phyloP scores from a whole-genome alignment of 768 basidiomycete species.

The Boletus reticulatus region DNA sequence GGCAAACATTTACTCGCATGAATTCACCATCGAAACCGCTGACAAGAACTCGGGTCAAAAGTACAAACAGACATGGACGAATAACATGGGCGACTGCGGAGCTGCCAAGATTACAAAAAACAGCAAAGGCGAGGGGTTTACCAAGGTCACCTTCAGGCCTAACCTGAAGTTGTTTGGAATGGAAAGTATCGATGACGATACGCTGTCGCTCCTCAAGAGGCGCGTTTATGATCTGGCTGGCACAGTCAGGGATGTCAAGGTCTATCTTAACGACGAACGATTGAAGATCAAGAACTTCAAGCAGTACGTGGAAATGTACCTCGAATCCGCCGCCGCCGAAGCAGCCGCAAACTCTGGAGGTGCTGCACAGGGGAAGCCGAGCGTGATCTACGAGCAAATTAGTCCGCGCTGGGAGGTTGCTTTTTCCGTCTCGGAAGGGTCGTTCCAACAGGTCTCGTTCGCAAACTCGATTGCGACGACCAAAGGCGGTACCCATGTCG shows the following conservation, averaged over 20 bases:
- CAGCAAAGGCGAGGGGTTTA: constrained; percentile 84
- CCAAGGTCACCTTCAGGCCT: constrained; percentile 88
- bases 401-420: constrained; percentile 91
- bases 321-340: constrained; percentile 71
- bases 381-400: constrained; percentile 78
- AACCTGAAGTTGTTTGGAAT: constrained; percentile 92
- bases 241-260: constrained; percentile 91
- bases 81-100: constrained; percentile 89
- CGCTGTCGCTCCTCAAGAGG: constrained; percentile 81
- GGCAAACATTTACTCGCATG: constrained; percentile 95
- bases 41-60: constrained; percentile 84
- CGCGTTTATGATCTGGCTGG: constrained; percentile 98
- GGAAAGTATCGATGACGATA: constrained; percentile 88
- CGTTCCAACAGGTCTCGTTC: constrained; percentile 93
- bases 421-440: constrained; percentile 90
- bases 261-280: constrained; percentile 88
- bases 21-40: constrained; percentile 95
- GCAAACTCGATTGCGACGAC: constrained; percentile 96
- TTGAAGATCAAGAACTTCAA: constrained; percentile 95
- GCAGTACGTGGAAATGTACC: constrained; percentile 93
- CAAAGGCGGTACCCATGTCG: constrained; percentile 96
- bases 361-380: constrained; percentile 74
- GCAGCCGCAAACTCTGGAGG: constrained; percentile 71
- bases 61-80: constrained; percentile 92
- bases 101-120: constrained; percentile 94